Base-by-base conservation (phyloP, 2,329 filamentous ascomycete species). In the Pseudogymnoascus sp. region DNA sequence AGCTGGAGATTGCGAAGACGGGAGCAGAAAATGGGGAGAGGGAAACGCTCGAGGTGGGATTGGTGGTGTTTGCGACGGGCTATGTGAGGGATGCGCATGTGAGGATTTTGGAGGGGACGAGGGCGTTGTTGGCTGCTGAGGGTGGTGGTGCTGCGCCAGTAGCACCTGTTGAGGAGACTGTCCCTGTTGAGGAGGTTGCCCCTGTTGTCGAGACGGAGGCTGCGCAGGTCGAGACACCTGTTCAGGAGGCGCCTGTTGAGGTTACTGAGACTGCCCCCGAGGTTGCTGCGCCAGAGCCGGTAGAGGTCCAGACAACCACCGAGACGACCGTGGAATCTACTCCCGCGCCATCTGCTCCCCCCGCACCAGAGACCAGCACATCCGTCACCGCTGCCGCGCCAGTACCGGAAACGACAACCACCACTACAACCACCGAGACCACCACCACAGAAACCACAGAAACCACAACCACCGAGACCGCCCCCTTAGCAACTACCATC, bases 21-120 rank as follows among this genome's bases (percentile, higher is more conserved):
- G 84, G 97, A 59, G 78, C n/a, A n/a, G n/a, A n/a, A n/a, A n/a
- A 86, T 59, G 78, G 83, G 1, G 86, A 83, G 31, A 81, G 40
- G 4, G 69, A 77, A 13, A 71, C 70, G 21, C 78, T 84, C 44
- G 88, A 95, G 72, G 77, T 95, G 44, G 87, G 93, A 62, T 89
- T 91, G 5, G 81, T 97, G 56, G 86, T 97, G 68, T 86, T 93
- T 8, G 95, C 93, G 1, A 96, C 92, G 0, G 93, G 93, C 6
- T 97, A 97, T 76, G 78, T 82, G 69, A 82, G 93, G 65, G 87
- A 89, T 70, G 83, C 87, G 2, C 92, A 97, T 71, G 82, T 96
- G 68, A 82, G 85, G 47, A 86, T 97, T 75, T 82, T 97, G 63
- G 81, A 82, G 67, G 81, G 81, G 59, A 80, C 90, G 14, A 85